Base-by-base conservation (phyloP, 768 basidiomycete genomes). In the Myochromella boudieri region DNA sequence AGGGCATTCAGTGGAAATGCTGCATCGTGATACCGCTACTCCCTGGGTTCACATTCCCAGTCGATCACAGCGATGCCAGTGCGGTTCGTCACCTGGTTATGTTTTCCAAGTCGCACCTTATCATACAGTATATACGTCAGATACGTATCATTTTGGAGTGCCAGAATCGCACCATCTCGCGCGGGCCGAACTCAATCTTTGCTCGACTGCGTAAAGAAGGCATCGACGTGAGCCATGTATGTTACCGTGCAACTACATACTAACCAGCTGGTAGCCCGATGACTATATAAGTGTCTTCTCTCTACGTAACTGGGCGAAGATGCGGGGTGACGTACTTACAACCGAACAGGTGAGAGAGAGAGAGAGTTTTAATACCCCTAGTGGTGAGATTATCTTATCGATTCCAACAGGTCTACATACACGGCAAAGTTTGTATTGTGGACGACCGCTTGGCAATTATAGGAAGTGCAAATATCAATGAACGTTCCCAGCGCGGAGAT, bases 401-500 rank as follows among this genome's bases (percentile, higher is more conserved):
- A 33, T 42, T 40, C 22, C 57, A 22, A 17, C 51, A 88, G 82
- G 84, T 95, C 17, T 95, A 97, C 66, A 91, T 95, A 51, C 93
- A 95, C 61, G 88, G 78, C 36, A 92, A 93, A 71, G 79, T 85
- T 15, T 86, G 85, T 56, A 84, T 98, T 44, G 94, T 97, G 4
- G 97, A 99, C 62, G 95, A 99, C 63, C 84, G 97, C 42, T 71
- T 94, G 47, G 93, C 82, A 25, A 93, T 97, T 60, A 97, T 97
- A 53, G 93, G 93, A 12, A 94, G 92, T 44, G 95, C 95, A 14
- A 98, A 97, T 64, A 93, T 99, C 71, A 98, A 99, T 61, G 97
- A 99, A 63, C 83, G 97, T 28, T 95, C 92, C 11, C 91, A 91
- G 60, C 78, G 92, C 22, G 97, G 97, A 18, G 95, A 99, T 63